Evolutionary conservation across 306 rosid species (phyloP), one percentile per base, ranked within the genome.

Genomic region (Adenanthera pavonina): DNA sequence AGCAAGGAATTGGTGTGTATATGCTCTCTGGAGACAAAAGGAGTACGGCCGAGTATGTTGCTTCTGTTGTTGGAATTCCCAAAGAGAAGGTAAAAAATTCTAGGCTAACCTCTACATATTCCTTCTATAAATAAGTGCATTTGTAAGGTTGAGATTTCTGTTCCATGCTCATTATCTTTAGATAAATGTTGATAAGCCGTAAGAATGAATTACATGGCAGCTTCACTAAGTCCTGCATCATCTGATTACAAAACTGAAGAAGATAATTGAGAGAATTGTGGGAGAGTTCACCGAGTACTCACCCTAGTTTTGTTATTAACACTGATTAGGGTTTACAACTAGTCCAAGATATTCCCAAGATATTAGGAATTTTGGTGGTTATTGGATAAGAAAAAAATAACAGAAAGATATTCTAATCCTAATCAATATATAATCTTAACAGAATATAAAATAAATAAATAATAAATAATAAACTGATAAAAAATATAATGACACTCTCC

Each of bases 1-100:
- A 83, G 81, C 93, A 86, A 89, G 94, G 92, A 78, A 90, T 95
- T 65, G 85, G 35, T 72, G 90, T 89, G 8, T 95, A 90, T 76
- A 95, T 95, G 97, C 89, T 95, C 75, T 95, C 97, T 69, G 99
- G 99, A 76, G 99, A 95, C 93, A 95, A 90, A 86, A 93, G 85
- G 82, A 92, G 81, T 76, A 80, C 89, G 0, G 97, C 97, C 5
- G 97, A 95, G 88, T 84, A 93, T 67, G 95, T 95, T 80, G 99
- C 97, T 75, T 95, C 99, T 67, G 87, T 79, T 61, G 91, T 95
- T 79, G 97, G 99, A 83, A 93, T 93, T 82, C 90, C 99, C 46
- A 88, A 85, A 57, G 92, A 89, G 30, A 88, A 88, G 95, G 99
- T 92, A 85, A 69, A 83, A 36, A 8, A 70, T 72, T 80, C 62